Base-by-base conservation (phyloP, 176 grass and related monocot species). In the Microstegium vimineum region DNA sequence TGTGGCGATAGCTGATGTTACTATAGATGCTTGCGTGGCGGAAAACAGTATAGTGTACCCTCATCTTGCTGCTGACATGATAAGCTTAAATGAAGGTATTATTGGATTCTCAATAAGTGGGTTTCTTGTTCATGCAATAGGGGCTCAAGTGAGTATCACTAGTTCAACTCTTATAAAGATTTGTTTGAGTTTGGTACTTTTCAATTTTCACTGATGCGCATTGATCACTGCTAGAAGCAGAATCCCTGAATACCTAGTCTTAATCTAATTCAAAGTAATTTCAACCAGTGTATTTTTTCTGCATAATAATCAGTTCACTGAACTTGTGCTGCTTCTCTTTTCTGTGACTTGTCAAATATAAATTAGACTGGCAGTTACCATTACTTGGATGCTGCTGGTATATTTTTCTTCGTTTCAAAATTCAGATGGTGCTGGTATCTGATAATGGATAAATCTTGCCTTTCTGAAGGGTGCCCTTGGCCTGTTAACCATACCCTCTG, bases 31-130 rank as follows among this genome's bases (percentile, higher is more conserved):
- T 27, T 89, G 87, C 34, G 91, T 93, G 68, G 91, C 94, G 16
- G 80, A 97, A 81, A 97, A 92, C 75, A 97, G 91, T 70, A 88
- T 80, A 34, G 75, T 52, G 38, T 75, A 85, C 38, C 91, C 94
- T 68, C 70, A 87, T 77, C 91, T 97, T 42, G 89, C 89, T 70
- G 74, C 94, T 70, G 91, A 97, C 27, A 93, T 94, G 89, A 93
- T 94, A 72, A 97, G 87, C 91, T 86, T 97, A 71, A 90, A 84
- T 83, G 89, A 91, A 72, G 84, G 91, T 27, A 91, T 97, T 84
- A 79, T 97, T 84, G 94, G 94, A 69, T 97, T 91, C 43, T 94
- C 94, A 20, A 90, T 90, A 72, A 97, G 94, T 79, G 94, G 94
- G 17, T 75, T 91, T 81, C 91, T 97, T 49, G 84, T 97, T 57